Conservation (phyloP, 116 monocot species). For the Iris pallida region DNA sequence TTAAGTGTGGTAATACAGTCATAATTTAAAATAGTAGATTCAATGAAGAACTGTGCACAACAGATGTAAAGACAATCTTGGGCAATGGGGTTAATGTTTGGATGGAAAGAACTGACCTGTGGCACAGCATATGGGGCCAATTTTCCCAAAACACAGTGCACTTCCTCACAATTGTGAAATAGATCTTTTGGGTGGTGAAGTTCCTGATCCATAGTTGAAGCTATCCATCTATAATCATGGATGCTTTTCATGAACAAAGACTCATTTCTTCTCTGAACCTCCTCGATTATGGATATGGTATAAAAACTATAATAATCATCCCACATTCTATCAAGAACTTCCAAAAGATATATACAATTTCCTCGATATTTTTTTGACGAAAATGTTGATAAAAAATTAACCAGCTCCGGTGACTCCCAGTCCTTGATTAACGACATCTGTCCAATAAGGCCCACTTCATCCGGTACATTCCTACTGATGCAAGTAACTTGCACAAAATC, state of each 20-base stretch:
- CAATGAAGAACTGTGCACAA: neutral
- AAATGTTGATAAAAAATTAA: constrained; percentile 49
- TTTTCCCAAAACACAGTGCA: constrained; percentile 63
- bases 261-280: constrained; percentile 23
- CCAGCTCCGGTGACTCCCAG: constrained; percentile 90
- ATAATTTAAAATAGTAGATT: too few species aligned
- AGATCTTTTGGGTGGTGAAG: constrained; percentile 72
- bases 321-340: constrained; percentile 89
- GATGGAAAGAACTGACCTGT: constrained; percentile 38
- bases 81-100: neutral
- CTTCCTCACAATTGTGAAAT: constrained; percentile 69
- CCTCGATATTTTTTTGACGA: constrained; percentile 46
- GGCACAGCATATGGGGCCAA: constrained; percentile 80
- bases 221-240: constrained; percentile 59
- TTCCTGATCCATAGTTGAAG: constrained; percentile 56
- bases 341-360: constrained; percentile 80
- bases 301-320: constrained; percentile 62
- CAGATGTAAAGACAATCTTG: neutral
- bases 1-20: too few species aligned
- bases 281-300: constrained; percentile 12
- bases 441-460: constrained; percentile 12
- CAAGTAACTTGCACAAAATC: constrained; percentile 79
- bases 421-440: constrained; percentile 34
- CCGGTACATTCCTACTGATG: constrained; percentile 35
- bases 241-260: constrained; percentile 68